Conservation (phyloP, 1,284 basidiomycete species). For the Papiliotrema nemorosa region DNA sequence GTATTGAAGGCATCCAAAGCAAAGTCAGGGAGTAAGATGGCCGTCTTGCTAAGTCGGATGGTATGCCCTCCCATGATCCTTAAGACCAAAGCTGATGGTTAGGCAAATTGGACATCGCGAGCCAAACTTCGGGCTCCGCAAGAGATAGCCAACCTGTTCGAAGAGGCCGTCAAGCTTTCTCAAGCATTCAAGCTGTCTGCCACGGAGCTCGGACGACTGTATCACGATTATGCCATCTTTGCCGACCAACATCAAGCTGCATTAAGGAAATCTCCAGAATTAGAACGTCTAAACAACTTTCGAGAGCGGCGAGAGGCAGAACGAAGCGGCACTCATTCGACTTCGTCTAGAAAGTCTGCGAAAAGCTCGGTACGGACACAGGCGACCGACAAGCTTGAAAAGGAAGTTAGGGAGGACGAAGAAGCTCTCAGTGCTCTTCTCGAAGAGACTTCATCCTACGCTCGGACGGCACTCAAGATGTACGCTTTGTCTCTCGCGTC, state of each 20-base stretch:
- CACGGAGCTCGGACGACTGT: conserved; percentile 61
- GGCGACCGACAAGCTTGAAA: conserved; percentile 31
- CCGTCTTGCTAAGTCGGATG: conserved; percentile 52
- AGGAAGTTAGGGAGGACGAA: conserved; percentile 57
- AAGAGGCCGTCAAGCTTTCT: conserved; percentile 16
- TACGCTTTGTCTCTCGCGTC: conserved; percentile 69
- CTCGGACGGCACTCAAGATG: conserved; percentile 74
- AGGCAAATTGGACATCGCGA: conserved; percentile 86
- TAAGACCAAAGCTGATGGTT: not conserved
- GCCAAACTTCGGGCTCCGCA: conserved; percentile 77
- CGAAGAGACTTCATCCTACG: conserved; percentile 60
- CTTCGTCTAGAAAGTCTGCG: not conserved
- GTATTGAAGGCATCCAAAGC: not conserved
- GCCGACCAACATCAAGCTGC: conserved; percentile 80
- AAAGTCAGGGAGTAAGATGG: conserved; percentile 10
- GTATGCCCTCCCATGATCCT: conserved; percentile 50
- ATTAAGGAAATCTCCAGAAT: conserved; percentile 67
- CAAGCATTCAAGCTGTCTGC: conserved; percentile 5
- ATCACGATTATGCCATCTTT: conserved; percentile 79
- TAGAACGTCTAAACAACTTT: conserved; percentile 66
- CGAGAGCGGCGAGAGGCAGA: conserved; percentile 61
- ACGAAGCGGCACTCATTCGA: conserved; percentile 6
- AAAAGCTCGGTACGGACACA: conserved; percentile 33
- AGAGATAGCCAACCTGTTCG: conserved; percentile 73
- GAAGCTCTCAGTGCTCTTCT: conserved; percentile 59